Evolutionary conservation across 73 alveolate species (phyloP).

Genomic region (Halteria grandinella): DNA sequence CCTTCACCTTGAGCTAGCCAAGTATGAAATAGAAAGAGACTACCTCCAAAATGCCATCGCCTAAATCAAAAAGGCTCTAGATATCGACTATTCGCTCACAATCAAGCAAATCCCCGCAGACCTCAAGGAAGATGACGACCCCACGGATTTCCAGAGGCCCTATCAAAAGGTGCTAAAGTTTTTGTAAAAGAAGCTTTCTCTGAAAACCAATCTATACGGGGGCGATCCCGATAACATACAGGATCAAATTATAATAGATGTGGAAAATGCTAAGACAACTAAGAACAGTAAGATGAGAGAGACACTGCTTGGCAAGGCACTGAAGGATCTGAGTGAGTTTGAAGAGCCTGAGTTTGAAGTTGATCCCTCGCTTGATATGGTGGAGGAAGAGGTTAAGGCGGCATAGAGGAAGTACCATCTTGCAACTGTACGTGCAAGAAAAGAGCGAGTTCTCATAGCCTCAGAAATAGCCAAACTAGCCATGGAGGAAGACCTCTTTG

Average conservation of each 20-base stretch:
- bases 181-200: constrained; percentile 70
- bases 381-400: constrained; percentile 92
- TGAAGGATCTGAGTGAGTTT: constrained; percentile 74
- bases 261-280: constrained; percentile 94
- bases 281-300: constrained; percentile 91
- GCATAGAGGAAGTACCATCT: constrained; percentile 79
- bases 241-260: constrained; percentile 91
- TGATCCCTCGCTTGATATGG: constrained; percentile 82
- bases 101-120: constrained; percentile 74
- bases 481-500: constrained; percentile 86
- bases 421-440: constrained; percentile 82
- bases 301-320: constrained; percentile 85
- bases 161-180: constrained; percentile 74
- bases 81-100: constrained; percentile 93
- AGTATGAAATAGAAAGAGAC: constrained; percentile 96
- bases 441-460: constrained; percentile 74
- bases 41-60: constrained; percentile 93
- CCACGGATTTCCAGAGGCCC: constrained; percentile 84
- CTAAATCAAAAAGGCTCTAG: constrained; percentile 92
- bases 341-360: constrained; percentile 82
- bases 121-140: constrained; percentile 80
- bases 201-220: constrained; percentile 74
- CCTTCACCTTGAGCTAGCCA: constrained; percentile 96
- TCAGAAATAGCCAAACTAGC: constrained; percentile 86
- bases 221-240: constrained; percentile 90